These are phyloP conservation scores for Xerocomus brunneocitrinus DNA, from an alignment of 768 basidiomycete species.

Conservation along the genomic window DNA sequence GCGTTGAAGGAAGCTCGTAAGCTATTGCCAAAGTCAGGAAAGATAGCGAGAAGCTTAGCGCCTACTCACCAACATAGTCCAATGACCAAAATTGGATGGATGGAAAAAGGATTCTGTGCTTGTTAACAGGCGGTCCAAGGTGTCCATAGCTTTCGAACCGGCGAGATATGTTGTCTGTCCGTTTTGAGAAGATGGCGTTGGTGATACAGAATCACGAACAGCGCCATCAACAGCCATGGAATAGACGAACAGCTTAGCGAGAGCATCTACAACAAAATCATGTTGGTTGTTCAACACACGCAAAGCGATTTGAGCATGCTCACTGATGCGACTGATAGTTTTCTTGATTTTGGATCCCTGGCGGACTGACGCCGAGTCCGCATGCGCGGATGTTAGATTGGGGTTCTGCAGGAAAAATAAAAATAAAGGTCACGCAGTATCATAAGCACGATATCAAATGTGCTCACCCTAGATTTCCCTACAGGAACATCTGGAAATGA, in stretches of 20 bases:
- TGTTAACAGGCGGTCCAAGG: conserved; percentile 81
- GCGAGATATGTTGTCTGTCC: conserved; percentile 57
- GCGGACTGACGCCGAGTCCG: conserved; percentile 57
- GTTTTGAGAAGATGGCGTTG: conserved; percentile 65
- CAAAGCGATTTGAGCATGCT: not conserved
- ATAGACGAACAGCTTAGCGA: conserved; percentile 84
- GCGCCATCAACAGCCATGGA: conserved; percentile 84
- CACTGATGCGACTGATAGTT: conserved; percentile 58
- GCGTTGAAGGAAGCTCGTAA: conserved; percentile 80
- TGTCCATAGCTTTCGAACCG: conserved; percentile 85
- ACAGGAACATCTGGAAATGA: conserved; percentile 38
- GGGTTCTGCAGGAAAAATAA: conserved; percentile 42
- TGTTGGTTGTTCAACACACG: not conserved
- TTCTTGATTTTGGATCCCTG: conserved; percentile 66
- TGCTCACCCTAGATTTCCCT: conserved; percentile 56
- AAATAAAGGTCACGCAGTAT: not conserved
- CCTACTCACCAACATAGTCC: conserved; percentile 46
- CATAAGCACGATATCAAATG: not conserved
- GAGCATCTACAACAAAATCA: conserved; percentile 45
- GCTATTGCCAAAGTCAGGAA: conserved; percentile 34
- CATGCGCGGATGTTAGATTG: conserved; percentile 63
- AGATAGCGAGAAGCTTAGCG: not conserved
- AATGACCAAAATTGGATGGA: conserved; percentile 85
- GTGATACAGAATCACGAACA: conserved; percentile 42
- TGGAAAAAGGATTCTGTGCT: conserved; percentile 95